Percentiles rank a stretch among this genome's conserved stretches.
Evolutionary conservation across 1,284 basidiomycete species (phyloP).

Genomic region (Tilletia indica): DNA sequence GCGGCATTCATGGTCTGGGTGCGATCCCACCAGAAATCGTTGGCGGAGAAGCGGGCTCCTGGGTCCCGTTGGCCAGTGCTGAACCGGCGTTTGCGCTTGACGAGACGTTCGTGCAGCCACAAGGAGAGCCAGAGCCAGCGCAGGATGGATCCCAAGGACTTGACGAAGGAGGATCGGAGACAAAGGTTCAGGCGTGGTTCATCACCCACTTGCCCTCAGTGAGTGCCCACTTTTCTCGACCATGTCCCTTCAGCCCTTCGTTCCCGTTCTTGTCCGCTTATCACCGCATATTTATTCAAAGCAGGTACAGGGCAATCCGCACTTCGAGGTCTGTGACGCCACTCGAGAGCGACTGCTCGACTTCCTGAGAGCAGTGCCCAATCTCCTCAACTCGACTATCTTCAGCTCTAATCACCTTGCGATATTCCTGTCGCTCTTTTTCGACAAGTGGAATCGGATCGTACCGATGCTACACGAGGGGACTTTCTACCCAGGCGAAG

Average conservation of each 20-base stretch:
- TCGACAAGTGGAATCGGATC: constrained; percentile 39
- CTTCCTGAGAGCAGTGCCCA: constrained; percentile 39
- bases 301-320: constrained; percentile 28
- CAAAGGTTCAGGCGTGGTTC: constrained; percentile 28
- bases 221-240: neutral
- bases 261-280: neutral
- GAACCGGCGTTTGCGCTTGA: constrained; percentile 16
- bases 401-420: constrained; percentile 39
- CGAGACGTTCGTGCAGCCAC: constrained; percentile 20
- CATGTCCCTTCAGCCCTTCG: no score
- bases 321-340: constrained; percentile 35
- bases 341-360: constrained; percentile 34
- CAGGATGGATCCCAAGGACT: no score
- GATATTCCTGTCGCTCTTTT: constrained; percentile 43
- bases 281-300: constrained; percentile 18
- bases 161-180: no score
- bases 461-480: constrained; percentile 44
- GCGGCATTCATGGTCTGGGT: no score
- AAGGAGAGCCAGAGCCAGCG: no score
- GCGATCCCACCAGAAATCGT: no score
- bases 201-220: constrained; percentile 31
- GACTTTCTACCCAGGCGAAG: constrained; percentile 37
- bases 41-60: no score
- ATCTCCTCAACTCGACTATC: constrained; percentile 39
- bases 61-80: no score